These are phyloP conservation scores for Candolleomyces aberdarensis DNA, from an alignment of 768 basidiomycete species.

Conservation along the genomic window DNA sequence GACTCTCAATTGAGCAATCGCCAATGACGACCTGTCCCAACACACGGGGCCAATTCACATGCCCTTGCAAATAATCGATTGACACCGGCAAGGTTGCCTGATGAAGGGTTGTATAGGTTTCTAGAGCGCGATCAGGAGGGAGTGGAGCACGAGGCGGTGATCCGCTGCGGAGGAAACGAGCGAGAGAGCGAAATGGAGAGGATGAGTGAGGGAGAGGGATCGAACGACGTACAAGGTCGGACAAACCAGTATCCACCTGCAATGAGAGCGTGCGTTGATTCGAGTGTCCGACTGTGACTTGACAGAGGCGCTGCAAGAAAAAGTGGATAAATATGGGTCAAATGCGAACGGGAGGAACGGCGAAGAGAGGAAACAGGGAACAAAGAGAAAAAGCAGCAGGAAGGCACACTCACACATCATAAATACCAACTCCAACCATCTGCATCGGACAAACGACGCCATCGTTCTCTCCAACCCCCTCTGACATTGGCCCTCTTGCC, in stretches of 20 bases:
- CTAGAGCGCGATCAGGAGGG: constrained; percentile 44
- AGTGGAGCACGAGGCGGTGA: constrained; percentile 63
- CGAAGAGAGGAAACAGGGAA: neutral
- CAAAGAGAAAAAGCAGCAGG: neutral
- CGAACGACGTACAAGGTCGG: constrained; percentile 59
- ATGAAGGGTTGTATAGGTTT: constrained; percentile 53
- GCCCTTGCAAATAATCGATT: constrained; percentile 60
- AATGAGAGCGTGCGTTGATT: constrained; percentile 49
- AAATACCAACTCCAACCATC: neutral
- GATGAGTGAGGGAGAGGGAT: neutral
- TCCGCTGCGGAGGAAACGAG: constrained; percentile 50
- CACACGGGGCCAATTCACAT: constrained; percentile 58
- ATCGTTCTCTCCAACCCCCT: neutral
- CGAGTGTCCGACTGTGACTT: constrained; percentile 48
- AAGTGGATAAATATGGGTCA: constrained; percentile 2
- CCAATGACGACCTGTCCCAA: constrained; percentile 68
- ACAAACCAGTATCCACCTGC: constrained; percentile 81
- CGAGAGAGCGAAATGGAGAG: neutral
- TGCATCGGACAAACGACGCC: neutral
- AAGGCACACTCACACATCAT: neutral
- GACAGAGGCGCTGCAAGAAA: constrained; percentile 52
- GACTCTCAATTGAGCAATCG: constrained; percentile 57
- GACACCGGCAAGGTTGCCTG: constrained; percentile 35
- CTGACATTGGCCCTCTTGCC: too few species aligned
- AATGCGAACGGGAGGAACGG: neutral